These are phyloP conservation scores for Aspergillus pseudoterreus DNA, from an alignment of 2,329 filamentous ascomycete species.

Conservation along the genomic window DNA sequence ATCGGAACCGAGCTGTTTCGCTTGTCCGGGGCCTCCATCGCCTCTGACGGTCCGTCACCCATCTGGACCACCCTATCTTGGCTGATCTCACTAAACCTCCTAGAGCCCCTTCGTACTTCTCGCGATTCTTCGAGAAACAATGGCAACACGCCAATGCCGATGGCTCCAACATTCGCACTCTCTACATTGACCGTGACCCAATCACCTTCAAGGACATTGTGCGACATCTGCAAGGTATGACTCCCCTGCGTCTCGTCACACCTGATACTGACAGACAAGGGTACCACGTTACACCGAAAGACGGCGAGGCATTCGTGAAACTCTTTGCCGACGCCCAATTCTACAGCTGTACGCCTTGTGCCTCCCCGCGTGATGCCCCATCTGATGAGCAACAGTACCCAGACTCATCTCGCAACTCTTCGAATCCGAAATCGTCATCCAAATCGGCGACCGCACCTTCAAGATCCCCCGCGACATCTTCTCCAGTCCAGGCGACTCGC, in stretches of 20 bases:
- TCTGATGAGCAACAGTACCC: slow-evolving; percentile 58
- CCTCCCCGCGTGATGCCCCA: not conserved
- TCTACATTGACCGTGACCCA: slow-evolving; percentile 94
- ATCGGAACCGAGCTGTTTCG: slow-evolving; percentile 67
- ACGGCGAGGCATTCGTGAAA: slow-evolving; percentile 84
- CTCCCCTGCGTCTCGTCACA: not conserved
- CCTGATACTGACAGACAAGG: slow-evolving; percentile 39
- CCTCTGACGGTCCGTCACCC: slow-evolving; percentile 62
- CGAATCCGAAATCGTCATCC: slow-evolving; percentile 81
- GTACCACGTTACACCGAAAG: slow-evolving; percentile 77
- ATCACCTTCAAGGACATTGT: slow-evolving; percentile 85
- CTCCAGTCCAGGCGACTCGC: slow-evolving; percentile 78
- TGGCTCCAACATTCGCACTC: slow-evolving; percentile 63
- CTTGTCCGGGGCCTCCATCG: slow-evolving; percentile 66
- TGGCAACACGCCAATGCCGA: slow-evolving; percentile 58
- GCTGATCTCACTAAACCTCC: slow-evolving; percentile 43
- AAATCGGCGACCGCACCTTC: slow-evolving; percentile 82
- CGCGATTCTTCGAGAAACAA: slow-evolving; percentile 86
- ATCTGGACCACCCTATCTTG: not conserved
- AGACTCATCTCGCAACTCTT: slow-evolving; percentile 87
- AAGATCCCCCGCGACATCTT: slow-evolving; percentile 88
- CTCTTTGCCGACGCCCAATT: slow-evolving; percentile 94
- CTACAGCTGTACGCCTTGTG: slow-evolving; percentile 66
- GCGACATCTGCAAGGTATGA: slow-evolving; percentile 71
- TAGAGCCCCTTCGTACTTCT: slow-evolving; percentile 93